A percentile compares a stretch with the other conserved stretches of the same genome.
These are phyloP conservation scores for Lithospermum erythrorhizon DNA, from an alignment of 257 asterid genomes.

Conservation along the genomic window DNA sequence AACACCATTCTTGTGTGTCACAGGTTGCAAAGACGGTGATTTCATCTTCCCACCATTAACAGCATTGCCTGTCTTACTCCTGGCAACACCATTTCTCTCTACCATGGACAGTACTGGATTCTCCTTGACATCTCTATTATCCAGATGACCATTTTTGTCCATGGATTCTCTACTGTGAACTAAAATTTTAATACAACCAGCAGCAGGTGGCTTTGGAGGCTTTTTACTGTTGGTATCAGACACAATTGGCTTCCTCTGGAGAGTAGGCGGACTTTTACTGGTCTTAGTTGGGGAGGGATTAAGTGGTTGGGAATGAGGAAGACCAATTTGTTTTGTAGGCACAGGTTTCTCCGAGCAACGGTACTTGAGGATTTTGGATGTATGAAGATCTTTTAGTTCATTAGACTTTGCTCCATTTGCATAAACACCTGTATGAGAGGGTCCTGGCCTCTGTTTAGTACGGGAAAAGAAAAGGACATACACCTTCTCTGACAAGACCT, in stretches of 20 bases:
- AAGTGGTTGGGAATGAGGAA: conserved; percentile 22
- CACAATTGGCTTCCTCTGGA: conserved; percentile 19
- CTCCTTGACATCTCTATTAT: conserved; percentile 22
- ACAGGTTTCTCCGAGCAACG: conserved; percentile 29
- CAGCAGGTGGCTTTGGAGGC: conserved; percentile 28
- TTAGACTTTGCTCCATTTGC: conserved; percentile 50
- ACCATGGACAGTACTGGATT: conserved; percentile 19
- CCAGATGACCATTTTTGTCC: conserved; percentile 29
- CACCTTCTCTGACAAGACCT: conserved; percentile 87
- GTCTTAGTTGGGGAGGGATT: conserved; percentile 20
- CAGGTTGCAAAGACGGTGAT: background rate
- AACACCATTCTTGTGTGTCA: background rate
- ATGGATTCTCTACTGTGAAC: conserved; percentile 28
- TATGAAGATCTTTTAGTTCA: conserved; percentile 41
- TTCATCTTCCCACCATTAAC: conserved; percentile 16
- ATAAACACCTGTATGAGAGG: conserved; percentile 28
- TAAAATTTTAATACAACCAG: conserved; percentile 34
- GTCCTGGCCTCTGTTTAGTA: conserved; percentile 63
- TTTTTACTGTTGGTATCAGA: conserved; percentile 27
- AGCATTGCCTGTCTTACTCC: conserved; percentile 16
- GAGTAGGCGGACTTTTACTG: conserved; percentile 28
- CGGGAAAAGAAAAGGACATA: conserved; percentile 90
- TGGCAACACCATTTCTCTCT: conserved; percentile 28
- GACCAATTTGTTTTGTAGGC: conserved; percentile 18
- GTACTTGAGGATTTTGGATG: conserved; percentile 25